Evolutionary conservation across 495 filamentous ascomycete genomes (phyloP).

Genomic region (Talaromyces ruber): DNA sequence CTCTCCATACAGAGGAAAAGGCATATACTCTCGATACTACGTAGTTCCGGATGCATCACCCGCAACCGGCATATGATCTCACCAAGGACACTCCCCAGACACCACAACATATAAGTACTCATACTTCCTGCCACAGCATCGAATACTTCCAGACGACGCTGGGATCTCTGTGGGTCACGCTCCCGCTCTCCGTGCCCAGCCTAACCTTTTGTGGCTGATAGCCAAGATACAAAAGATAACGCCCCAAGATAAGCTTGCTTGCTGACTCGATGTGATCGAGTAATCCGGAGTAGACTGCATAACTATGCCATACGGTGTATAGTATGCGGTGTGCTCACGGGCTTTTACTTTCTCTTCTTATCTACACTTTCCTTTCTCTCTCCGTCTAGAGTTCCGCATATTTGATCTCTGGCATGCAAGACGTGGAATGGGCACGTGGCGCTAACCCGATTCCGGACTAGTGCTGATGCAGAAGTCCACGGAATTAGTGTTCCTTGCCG

Average conservation of each 20-base stretch:
- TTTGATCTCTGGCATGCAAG: background rate
- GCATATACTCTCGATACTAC: too few relatives aligned
- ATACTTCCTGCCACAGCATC: too few relatives aligned
- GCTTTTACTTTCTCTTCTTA: background rate
- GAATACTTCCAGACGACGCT: background rate
- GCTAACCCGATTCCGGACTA: background rate
- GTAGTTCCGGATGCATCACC: too few relatives aligned
- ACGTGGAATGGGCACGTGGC: background rate
- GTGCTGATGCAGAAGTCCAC: background rate
- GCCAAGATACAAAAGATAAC: background rate
- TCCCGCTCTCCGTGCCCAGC: background rate
- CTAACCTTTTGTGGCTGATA: background rate
- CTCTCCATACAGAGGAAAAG: background rate
- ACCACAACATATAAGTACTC: background rate
- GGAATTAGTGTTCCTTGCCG: background rate
- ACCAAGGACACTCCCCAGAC: too few relatives aligned
- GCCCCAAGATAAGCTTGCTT: background rate
- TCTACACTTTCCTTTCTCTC: background rate
- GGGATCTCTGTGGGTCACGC: background rate
- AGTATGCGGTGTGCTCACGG: too few relatives aligned
- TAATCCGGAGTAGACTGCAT: background rate
- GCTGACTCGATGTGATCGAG: conserved; percentile 12
- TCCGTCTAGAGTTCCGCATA: background rate
- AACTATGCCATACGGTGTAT: too few relatives aligned
- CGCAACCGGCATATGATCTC: background rate